Conservation (phyloP, 768 basidiomycete genomes). For the Fomitopsis pulvina region DNA sequence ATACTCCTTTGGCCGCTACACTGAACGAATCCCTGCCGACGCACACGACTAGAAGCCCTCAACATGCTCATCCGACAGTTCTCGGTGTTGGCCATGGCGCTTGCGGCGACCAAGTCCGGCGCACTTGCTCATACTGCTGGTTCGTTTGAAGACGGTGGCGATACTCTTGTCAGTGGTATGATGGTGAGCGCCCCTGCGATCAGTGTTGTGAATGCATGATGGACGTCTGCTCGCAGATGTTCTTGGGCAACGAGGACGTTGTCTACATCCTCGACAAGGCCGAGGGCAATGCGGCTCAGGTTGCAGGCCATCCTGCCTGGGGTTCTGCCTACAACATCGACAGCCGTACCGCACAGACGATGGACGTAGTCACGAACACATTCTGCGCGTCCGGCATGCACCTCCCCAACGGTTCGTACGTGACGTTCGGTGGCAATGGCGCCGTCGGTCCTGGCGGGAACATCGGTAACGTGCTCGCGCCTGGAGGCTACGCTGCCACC, state of each 20-base stretch:
- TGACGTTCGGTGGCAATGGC: constrained; percentile 72
- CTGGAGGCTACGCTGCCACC: constrained; percentile 35
- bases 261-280: constrained; percentile 93
- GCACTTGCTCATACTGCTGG: constrained; percentile 19
- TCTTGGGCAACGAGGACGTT: constrained; percentile 71
- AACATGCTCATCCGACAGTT: constrained; percentile 16
- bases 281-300: constrained; percentile 62
- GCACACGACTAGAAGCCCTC: constrained; percentile 1
- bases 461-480: constrained; percentile 39
- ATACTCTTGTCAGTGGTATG: constrained; percentile 45
- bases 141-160: constrained; percentile 25
- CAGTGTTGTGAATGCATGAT: not conserved
- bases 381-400: constrained; percentile 85
- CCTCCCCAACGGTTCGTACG: constrained; percentile 71
- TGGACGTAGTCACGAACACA: constrained; percentile 68
- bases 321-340: constrained; percentile 68
- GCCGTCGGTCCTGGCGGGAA: constrained; percentile 63
- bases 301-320: constrained; percentile 71
- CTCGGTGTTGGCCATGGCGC: constrained; percentile 37
- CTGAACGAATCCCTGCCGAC: not conserved
- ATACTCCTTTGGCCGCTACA: not conserved
- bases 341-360: constrained; percentile 48
- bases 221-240: constrained; percentile 43
- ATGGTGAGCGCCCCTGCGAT: constrained; percentile 34
- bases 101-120: constrained; percentile 19